Evolutionary conservation across 345 rosid species (phyloP).

Genomic region (Aquilaria yunnanensis): DNA sequence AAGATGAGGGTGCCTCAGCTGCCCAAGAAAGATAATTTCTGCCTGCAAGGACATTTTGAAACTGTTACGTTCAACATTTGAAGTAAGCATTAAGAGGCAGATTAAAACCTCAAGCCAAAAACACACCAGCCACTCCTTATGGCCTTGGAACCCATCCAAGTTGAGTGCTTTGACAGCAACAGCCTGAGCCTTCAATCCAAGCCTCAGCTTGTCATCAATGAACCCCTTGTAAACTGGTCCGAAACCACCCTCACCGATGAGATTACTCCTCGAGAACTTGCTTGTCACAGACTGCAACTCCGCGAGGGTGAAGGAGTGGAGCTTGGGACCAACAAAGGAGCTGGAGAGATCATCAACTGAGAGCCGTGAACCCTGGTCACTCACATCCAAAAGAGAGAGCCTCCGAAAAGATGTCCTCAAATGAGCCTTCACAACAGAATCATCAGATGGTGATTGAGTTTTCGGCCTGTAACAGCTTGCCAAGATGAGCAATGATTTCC

Average conservation of each 20-base stretch:
- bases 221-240: slow-evolving; percentile 82
- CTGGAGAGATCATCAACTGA: slow-evolving; percentile 49
- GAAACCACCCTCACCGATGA: slow-evolving; percentile 78
- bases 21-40: slow-evolving; percentile 78
- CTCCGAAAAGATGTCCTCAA: slow-evolving; percentile 21
- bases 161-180: slow-evolving; percentile 77
- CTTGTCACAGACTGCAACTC: slow-evolving; percentile 51
- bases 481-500: slow-evolving; percentile 32
- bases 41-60: slow-evolving; percentile 35
- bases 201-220: slow-evolving; percentile 45
- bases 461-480: slow-evolving; percentile 33
- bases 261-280: slow-evolving; percentile 42
- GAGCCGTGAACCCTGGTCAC: slow-evolving; percentile 42
- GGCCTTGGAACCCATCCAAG: slow-evolving; percentile 72
- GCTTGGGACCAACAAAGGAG: slow-evolving; percentile 51
- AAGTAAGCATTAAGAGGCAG: no score
- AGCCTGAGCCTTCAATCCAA: slow-evolving; percentile 52
- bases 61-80: no score
- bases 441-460: background rate
- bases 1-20: slow-evolving; percentile 60
- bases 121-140: slow-evolving; percentile 77
- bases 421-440: background rate
- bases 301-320: slow-evolving; percentile 37
- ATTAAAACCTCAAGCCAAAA: background rate
- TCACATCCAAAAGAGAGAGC: slow-evolving; percentile 46